Evolutionary conservation across 371 early-diverging fungal species (phyloP).

Genomic region (Apophysomyces variabilis): DNA sequence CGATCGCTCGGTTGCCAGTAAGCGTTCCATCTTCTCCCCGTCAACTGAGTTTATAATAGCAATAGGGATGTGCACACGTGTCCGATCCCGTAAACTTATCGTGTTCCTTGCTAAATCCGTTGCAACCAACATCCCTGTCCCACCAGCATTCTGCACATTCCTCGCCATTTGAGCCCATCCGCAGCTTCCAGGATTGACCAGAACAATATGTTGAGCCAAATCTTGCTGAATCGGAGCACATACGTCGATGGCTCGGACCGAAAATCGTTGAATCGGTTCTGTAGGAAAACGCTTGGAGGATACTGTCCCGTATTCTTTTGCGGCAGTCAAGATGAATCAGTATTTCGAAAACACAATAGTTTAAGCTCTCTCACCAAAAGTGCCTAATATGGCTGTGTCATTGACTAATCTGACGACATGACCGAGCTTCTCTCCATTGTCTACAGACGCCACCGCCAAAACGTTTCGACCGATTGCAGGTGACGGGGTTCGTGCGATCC

Average conservation of each 20-base stretch:
- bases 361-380: neutral
- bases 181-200: conserved; percentile 17
- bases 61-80: conserved; percentile 20
- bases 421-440: conserved; percentile 16
- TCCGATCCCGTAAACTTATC: conserved; percentile 16
- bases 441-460: conserved; percentile 22
- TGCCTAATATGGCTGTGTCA: conserved; percentile 7
- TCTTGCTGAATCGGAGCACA: conserved; percentile 24
- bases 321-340: neutral
- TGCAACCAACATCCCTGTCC: conserved; percentile 13
- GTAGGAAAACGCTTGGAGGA: neutral
- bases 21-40: conserved; percentile 8
- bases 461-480: conserved; percentile 25
- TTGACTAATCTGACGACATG: conserved; percentile 10
- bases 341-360: neutral
- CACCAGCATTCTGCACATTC: conserved; percentile 24
- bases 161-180: conserved; percentile 25
- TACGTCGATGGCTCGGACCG: neutral
- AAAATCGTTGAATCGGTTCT: neutral
- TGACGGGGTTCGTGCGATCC: conserved; percentile 28
- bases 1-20: conserved; percentile 14
- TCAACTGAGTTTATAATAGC: conserved; percentile 13
- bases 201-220: conserved; percentile 20
- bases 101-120: conserved; percentile 6
- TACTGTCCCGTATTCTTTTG: neutral